phyloP scores from a whole-genome alignment of 2,329 filamentous ascomycete species.

The Diaporthe sp. region DNA sequence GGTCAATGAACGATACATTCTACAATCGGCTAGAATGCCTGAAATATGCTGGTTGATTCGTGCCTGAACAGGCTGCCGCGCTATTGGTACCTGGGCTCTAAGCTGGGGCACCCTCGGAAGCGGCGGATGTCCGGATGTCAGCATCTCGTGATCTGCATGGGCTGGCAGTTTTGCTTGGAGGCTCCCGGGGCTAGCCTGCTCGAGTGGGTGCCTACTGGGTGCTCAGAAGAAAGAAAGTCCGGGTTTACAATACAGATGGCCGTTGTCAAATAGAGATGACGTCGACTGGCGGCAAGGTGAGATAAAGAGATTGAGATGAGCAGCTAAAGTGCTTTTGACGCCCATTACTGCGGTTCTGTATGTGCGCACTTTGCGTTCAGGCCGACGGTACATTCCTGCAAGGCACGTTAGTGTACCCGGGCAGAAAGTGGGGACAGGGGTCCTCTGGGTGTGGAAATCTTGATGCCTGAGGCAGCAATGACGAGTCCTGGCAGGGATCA shows the following conservation, averaged over 20 bases:
- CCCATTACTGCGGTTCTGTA: background rate
- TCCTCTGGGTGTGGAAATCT: background rate
- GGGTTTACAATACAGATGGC: background rate
- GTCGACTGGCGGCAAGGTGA: background rate
- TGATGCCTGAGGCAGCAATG: constrained; percentile 27
- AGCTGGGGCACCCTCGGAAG: background rate
- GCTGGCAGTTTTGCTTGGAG: background rate
- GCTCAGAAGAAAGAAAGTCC: background rate
- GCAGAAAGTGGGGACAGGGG: background rate
- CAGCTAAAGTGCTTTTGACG: background rate
- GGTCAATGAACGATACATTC: background rate
- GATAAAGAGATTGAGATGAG: constrained; percentile 2
- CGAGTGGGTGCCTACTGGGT: background rate
- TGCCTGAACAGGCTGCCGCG: background rate
- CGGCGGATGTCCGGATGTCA: constrained; percentile 6
- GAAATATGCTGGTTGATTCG: background rate
- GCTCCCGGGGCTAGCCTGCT: background rate
- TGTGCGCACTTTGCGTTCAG: background rate
- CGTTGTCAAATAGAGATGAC: background rate
- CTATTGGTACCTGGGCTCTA: background rate
- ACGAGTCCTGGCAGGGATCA: constrained; percentile 19
- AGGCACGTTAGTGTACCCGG: background rate
- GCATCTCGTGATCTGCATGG: constrained; percentile 18
- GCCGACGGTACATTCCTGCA: background rate
- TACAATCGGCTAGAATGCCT: background rate